Evolutionary conservation across 1,139 yeast species (phyloP).

Genomic region (Blastobotrys elegans): DNA sequence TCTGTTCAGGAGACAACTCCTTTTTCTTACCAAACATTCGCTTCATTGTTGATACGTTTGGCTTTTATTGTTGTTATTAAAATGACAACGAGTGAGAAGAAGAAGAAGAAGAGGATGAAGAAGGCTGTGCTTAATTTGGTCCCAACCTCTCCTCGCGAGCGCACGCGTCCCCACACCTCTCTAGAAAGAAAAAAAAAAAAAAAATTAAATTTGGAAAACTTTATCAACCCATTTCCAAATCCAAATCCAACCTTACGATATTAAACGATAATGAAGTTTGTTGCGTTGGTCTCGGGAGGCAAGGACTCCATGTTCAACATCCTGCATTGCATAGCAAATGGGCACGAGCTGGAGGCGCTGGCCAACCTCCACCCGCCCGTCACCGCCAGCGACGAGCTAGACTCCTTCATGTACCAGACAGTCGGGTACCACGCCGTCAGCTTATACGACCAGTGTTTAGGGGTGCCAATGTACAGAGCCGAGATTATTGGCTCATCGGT

Average conservation of each 20-base stretch:
- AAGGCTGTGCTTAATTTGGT: conserved; percentile 5
- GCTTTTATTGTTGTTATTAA: neutral
- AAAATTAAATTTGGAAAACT: neutral
- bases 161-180: no score
- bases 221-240: no score
- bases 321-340: conserved; percentile 72
- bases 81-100: neutral
- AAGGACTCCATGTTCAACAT: conserved; percentile 92
- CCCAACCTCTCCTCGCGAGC: no score
- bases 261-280: conserved; percentile 62
- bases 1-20: conserved; percentile 36
- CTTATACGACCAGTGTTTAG: conserved; percentile 62
- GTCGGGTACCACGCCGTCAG: conserved; percentile 87
- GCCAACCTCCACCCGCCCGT: conserved; percentile 75
- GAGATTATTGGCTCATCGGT: conserved; percentile 58
- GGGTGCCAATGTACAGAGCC: conserved; percentile 74
- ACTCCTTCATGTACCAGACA: conserved; percentile 96
- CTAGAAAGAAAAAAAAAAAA: neutral
- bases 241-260: neutral
- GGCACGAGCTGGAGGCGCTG: conserved; percentile 78
- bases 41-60: conserved; percentile 26
- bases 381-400: conserved; percentile 57
- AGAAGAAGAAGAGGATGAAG: neutral
- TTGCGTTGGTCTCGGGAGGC: conserved; percentile 91
- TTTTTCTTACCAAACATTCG: conserved; percentile 34